A percentile compares a stretch with the other conserved stretches of the same genome.
Conservation (phyloP, 768 basidiomycete species). For the Xerocomellus intermedius region DNA sequence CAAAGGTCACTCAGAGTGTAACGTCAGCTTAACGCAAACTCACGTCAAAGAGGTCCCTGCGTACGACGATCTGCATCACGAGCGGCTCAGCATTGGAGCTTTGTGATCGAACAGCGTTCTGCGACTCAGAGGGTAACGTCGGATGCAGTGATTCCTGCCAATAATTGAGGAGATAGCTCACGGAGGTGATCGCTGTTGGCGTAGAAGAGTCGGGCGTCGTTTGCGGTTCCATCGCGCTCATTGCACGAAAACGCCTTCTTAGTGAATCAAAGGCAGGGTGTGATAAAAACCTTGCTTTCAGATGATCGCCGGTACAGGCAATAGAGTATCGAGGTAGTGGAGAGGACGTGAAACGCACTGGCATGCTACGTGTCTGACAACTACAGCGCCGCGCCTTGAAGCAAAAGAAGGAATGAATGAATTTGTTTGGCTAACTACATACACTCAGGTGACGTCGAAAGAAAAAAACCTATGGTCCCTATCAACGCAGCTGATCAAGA, state of each 20-base stretch:
- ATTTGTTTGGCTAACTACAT: no score
- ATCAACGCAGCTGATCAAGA: no score
- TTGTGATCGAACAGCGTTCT: not conserved
- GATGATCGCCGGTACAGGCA: not conserved
- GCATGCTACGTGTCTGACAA: not conserved
- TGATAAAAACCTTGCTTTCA: not conserved
- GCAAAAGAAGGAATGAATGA: no score
- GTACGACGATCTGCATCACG: slow-evolving; percentile 45
- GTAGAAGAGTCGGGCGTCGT: not conserved
- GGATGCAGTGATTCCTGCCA: not conserved
- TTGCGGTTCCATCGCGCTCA: slow-evolving; percentile 4
- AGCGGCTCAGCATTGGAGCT: slow-evolving; percentile 22
- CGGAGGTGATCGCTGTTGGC: not conserved
- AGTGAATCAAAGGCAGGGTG: not conserved
- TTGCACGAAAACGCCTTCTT: not conserved
- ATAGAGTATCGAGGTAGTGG: not conserved
- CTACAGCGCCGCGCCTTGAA: no score
- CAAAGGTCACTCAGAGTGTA: not conserved
- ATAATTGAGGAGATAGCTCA: not conserved
- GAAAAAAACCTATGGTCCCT: no score
- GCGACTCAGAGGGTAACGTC: not conserved
- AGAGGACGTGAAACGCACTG: slow-evolving; percentile 5
- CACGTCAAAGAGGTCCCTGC: slow-evolving; percentile 42
- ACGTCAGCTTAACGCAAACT: slow-evolving; percentile 11
- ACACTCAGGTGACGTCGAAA: no score